A percentile compares a stretch with the other conserved stretches of the same genome.
Evolutionary conservation across 768 basidiomycete species (phyloP).

Genomic region (Pulveroboletus sp.): DNA sequence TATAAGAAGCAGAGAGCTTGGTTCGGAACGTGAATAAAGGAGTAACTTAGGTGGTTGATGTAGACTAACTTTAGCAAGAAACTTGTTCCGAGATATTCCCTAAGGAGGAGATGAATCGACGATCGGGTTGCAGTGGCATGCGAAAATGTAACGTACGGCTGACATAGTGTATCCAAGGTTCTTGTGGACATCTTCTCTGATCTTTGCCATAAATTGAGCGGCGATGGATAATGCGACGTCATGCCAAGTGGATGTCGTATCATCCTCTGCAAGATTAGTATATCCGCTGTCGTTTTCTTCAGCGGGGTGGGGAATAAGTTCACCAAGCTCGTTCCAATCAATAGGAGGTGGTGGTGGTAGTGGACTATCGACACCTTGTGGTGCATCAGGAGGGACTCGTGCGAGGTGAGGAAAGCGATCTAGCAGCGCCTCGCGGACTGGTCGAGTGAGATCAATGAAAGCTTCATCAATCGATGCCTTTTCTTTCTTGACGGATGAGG

Average conservation of each 20-base stretch:
- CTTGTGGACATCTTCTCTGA: conserved; percentile 61
- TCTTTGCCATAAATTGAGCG: conserved; percentile 78
- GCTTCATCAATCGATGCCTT: conserved; percentile 98
- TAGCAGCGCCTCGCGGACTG: conserved; percentile 72
- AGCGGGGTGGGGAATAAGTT: conserved; percentile 52
- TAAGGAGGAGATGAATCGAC: conserved; percentile 24
- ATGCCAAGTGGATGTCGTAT: conserved; percentile 66
- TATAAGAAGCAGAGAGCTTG: conserved; percentile 85
- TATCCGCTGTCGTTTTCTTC: conserved; percentile 22
- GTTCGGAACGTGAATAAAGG: conserved; percentile 1
- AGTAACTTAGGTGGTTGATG: background rate
- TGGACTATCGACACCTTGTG: conserved; percentile 68
- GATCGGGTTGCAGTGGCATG: background rate
- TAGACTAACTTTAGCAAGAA: conserved; percentile 77
- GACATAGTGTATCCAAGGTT: conserved; percentile 91
- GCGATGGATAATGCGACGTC: conserved; percentile 88
- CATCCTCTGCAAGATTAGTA: conserved; percentile 24
- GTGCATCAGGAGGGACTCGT: conserved; percentile 62
- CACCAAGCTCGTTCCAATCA: conserved; percentile 57
- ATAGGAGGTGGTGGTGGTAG: conserved; percentile 70
- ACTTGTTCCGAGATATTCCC: conserved; percentile 93
- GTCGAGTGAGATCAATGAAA: conserved; percentile 85
- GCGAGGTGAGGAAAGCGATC: conserved; percentile 74
- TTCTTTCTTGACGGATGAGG: conserved; percentile 45
- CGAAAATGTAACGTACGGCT: conserved; percentile 52